phyloP scores from a whole-genome alignment of 176 grass and related monocot species.

The Puya raimondii region DNA sequence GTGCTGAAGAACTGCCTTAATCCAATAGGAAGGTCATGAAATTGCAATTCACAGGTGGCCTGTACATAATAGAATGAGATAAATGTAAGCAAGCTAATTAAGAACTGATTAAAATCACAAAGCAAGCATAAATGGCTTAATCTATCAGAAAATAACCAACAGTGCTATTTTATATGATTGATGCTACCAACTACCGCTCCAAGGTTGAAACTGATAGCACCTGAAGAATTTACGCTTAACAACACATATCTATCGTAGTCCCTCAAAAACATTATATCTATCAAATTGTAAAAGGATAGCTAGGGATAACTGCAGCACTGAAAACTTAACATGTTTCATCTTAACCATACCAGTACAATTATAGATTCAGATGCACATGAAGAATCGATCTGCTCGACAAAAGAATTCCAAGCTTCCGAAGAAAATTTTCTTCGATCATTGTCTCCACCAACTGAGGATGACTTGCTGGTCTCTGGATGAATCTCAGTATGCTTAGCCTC shows the following conservation, averaged over 20 bases:
- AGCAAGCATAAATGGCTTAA: too few relatives aligned
- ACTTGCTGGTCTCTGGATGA: slow-evolving; percentile 7
- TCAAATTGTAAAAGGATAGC: background rate
- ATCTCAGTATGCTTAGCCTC: slow-evolving; percentile 26
- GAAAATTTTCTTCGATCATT: slow-evolving; percentile 29
- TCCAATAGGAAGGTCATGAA: slow-evolving; percentile 72
- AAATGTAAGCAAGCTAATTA: slow-evolving; percentile 25
- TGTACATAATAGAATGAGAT: slow-evolving; percentile 16
- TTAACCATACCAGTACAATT: slow-evolving; percentile 73
- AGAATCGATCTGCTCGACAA: slow-evolving; percentile 84
- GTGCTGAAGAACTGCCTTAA: slow-evolving; percentile 73
- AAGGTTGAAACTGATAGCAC: too few relatives aligned
- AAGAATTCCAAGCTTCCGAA: slow-evolving; percentile 72
- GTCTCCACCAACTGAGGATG: slow-evolving; percentile 1
- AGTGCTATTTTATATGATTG: too few relatives aligned
- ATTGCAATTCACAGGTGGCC: slow-evolving; percentile 70
- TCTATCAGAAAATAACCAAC: too few relatives aligned
- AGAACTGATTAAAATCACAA: background rate
- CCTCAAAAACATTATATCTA: background rate
- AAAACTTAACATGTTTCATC: background rate
- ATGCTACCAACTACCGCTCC: too few relatives aligned
- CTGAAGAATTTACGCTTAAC: too few relatives aligned
- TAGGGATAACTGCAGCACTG: background rate
- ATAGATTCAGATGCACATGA: slow-evolving; percentile 63
- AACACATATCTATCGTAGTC: too few relatives aligned